Conservation (phyloP, 2,329 filamentous ascomycete species). For the Dactylellina cionopaga region DNA sequence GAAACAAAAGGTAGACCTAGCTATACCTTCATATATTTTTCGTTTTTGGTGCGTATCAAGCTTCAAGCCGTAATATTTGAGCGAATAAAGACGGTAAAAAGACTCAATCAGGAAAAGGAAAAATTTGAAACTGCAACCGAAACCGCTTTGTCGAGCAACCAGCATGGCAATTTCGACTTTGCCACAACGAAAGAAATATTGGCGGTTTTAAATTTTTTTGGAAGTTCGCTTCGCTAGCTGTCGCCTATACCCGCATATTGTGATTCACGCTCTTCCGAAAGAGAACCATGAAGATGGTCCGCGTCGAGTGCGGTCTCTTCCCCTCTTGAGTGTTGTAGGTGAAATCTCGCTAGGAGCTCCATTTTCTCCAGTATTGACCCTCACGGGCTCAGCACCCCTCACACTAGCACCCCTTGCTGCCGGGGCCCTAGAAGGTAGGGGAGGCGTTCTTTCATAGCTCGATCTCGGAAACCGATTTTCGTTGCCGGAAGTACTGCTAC, state of each 20-base stretch:
- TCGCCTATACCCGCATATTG: no score
- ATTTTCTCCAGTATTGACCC: not conserved
- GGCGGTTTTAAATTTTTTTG: not conserved
- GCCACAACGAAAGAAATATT: not conserved
- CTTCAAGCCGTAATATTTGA: no score
- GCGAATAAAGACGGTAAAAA: no score
- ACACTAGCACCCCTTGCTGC: not conserved
- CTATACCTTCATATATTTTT: no score
- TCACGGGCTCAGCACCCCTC: not conserved
- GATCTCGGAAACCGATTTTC: conserved; percentile 16
- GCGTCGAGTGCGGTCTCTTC: conserved; percentile 24
- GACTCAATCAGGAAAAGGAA: no score
- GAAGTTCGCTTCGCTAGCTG: no score
- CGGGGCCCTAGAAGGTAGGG: not conserved
- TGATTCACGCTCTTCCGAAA: not conserved
- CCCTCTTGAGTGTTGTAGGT: not conserved
- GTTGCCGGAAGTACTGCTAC: conserved; percentile 4
- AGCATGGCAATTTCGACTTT: not conserved
- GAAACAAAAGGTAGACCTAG: no score
- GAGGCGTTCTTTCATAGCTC: conserved; percentile 15
- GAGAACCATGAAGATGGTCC: conserved; percentile 42
- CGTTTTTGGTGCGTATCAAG: no score
- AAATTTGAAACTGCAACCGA: no score
- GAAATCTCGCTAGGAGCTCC: conserved; percentile 4
- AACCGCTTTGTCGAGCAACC: no score